Evolutionary conservation across 1,284 basidiomycete species (phyloP).

Genomic region (Tilletia walkeri): DNA sequence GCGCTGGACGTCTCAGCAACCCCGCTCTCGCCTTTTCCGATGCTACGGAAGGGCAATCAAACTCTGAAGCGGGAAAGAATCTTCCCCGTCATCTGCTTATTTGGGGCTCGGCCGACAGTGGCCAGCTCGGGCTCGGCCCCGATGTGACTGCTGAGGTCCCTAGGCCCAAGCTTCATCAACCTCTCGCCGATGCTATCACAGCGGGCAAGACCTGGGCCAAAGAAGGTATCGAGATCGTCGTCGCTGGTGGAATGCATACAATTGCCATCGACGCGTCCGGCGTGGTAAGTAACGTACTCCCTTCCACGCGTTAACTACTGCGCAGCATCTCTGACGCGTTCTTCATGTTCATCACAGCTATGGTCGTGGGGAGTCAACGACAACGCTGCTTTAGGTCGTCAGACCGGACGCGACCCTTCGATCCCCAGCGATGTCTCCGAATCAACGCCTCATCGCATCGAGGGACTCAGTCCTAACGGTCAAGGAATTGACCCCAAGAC

Average conservation of each 20-base stretch:
- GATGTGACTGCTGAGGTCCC: conserved; percentile 51
- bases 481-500: conserved; percentile 59
- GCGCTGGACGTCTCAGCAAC: neutral
- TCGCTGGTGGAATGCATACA: conserved; percentile 54
- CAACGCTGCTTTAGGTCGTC: conserved; percentile 83
- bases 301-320: too few relatives aligned
- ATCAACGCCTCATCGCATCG: conserved; percentile 70
- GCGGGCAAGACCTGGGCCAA: conserved; percentile 38
- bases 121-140: conserved; percentile 51
- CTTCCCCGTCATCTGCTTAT: conserved; percentile 51
- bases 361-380: conserved; percentile 84
- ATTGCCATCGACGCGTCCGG: conserved; percentile 48
- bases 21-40: neutral
- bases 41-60: neutral
- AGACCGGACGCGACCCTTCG: conserved; percentile 62
- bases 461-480: conserved; percentile 60
- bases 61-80: conserved; percentile 13
- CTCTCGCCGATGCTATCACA: conserved; percentile 46
- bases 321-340: too few relatives aligned
- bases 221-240: conserved; percentile 43
- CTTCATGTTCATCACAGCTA: conserved; percentile 21
- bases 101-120: conserved; percentile 53
- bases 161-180: conserved; percentile 48
- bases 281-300: conserved; percentile 18
- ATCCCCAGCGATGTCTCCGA: conserved; percentile 77